These are phyloP conservation scores for Chenopodium suecicum DNA, from an alignment of 148 eudicot genomes.

Conservation along the genomic window DNA sequence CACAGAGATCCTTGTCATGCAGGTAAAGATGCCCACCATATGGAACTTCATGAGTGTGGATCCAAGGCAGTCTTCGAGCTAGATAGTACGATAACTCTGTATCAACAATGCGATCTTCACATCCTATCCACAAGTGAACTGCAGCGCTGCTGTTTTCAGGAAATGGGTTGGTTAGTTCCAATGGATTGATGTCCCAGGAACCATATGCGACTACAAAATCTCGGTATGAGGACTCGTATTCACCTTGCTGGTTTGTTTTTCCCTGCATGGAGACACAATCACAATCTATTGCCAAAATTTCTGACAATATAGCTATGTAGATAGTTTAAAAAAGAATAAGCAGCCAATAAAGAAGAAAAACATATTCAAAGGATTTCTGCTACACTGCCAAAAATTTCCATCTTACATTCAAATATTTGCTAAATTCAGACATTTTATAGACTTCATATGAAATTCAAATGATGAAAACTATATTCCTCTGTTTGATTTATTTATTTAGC, in stretches of 20 bases:
- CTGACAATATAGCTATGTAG: too few relatives aligned
- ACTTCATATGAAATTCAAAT: not conserved
- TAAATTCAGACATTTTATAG: not conserved
- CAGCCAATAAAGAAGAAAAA: not conserved
- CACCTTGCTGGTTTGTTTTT: slow-evolving; percentile 35
- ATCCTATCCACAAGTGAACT: slow-evolving; percentile 42
- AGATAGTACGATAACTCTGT: slow-evolving; percentile 25
- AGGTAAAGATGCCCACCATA: slow-evolving; percentile 39
- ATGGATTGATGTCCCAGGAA: slow-evolving; percentile 45
- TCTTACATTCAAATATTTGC: not conserved
- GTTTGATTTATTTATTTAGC: too few relatives aligned
- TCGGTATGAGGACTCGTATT: slow-evolving; percentile 33
- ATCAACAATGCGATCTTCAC: slow-evolving; percentile 32
- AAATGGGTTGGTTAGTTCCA: slow-evolving; percentile 33
- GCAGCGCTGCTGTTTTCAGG: slow-evolving; percentile 13
- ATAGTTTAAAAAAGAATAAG: not conserved
- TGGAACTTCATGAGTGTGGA: slow-evolving; percentile 35
- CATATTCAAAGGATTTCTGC: not conserved
- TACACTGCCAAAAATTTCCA: not conserved
- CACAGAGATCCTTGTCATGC: slow-evolving; percentile 28
- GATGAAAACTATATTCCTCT: too few relatives aligned
- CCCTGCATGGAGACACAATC: slow-evolving; percentile 23
- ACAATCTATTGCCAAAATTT: not conserved
- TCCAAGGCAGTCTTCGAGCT: slow-evolving; percentile 37
- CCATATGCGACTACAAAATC: slow-evolving; percentile 30